phyloP scores from a whole-genome alignment of 2,329 filamentous ascomycete species.

The Penicillium palitans region DNA sequence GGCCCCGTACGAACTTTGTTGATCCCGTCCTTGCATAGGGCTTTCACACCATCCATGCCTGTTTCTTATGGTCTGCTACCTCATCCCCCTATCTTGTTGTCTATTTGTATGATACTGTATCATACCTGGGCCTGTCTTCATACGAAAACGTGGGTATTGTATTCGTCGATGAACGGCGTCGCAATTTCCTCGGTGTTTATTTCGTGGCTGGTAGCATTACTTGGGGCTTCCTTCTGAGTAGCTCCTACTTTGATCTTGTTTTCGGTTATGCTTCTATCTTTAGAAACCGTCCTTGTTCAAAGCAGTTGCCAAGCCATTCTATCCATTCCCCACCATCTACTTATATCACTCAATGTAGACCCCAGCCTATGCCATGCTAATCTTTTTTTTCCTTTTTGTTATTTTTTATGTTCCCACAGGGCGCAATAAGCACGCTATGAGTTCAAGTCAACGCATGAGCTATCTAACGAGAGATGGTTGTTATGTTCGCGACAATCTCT shows the following conservation, averaged over 20 bases:
- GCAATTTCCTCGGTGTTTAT: background rate
- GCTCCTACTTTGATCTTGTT: background rate
- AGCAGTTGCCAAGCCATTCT: background rate
- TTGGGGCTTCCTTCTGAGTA: background rate
- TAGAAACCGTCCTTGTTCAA: background rate
- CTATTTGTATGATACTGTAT: conserved; percentile 2
- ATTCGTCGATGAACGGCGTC: too few species aligned
- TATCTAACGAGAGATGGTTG: background rate
- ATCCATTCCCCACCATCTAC: background rate
- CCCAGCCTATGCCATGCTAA: background rate
- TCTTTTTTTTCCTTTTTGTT: background rate
- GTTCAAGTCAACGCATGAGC: too few species aligned
- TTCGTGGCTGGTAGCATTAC: background rate
- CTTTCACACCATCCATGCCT: background rate
- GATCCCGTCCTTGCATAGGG: background rate
- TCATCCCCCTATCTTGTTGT: background rate
- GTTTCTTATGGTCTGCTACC: background rate
- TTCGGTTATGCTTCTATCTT: background rate
- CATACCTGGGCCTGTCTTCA: background rate
- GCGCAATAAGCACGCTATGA: too few species aligned
- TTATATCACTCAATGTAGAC: background rate
- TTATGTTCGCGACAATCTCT: background rate
- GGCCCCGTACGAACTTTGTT: background rate
- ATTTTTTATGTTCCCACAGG: background rate
- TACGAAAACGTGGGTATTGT: background rate